Conservation (phyloP, 306 rosid genomes). For the Cucumis melo region DNA sequence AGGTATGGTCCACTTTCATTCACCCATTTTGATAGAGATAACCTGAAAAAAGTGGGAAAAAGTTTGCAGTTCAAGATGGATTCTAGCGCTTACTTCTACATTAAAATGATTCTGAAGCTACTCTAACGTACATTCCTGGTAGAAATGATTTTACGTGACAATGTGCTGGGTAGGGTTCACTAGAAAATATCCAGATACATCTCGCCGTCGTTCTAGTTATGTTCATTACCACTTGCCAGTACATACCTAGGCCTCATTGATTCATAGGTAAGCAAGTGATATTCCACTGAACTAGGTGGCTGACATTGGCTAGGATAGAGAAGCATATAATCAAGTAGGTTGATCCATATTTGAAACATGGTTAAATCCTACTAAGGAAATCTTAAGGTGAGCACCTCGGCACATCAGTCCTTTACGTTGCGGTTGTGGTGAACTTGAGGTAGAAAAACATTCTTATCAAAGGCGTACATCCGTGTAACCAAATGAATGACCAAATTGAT, state of each 20-base stretch:
- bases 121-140: neutral
- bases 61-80: neutral
- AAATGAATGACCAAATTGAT: neutral
- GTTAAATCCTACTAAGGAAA: neutral
- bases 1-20: too few relatives aligned
- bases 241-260: neutral
- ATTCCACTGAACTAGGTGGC: neutral
- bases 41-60: neutral
- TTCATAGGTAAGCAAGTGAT: neutral
- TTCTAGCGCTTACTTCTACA: neutral
- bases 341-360: neutral
- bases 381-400: neutral
- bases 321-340: neutral
- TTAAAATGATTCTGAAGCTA: neutral
- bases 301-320: neutral
- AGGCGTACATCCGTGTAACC: neutral
- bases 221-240: neutral
- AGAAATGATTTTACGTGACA: neutral
- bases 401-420: neutral
- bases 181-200: neutral
- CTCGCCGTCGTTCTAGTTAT: neutral
- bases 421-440: neutral
- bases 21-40: neutral
- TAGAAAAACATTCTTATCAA: neutral
- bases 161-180: neutral